Evolutionary conservation across 495 filamentous ascomycete species (phyloP).

Genomic region (Umbilicaria muhlenbergii): DNA sequence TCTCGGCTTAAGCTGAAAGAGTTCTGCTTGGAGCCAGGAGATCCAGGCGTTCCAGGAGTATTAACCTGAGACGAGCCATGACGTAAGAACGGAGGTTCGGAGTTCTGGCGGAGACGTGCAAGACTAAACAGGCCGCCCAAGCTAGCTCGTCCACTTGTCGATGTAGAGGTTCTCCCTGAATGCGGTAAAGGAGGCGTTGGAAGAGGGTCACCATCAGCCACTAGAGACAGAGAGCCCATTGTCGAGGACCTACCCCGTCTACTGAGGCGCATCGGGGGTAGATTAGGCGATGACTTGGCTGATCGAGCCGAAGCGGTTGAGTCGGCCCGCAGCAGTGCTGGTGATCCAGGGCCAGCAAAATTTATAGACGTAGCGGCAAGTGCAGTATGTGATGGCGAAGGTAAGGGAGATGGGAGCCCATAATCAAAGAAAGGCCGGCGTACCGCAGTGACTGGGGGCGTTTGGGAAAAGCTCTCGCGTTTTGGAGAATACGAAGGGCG

Average conservation of each 20-base stretch:
- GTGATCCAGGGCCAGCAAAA: constrained; percentile 9
- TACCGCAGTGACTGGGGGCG: constrained; percentile 17
- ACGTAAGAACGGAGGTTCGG: constrained; percentile 46
- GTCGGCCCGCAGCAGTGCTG: constrained; percentile 36
- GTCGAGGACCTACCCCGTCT: constrained; percentile 74
- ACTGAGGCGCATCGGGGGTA: constrained; percentile 34
- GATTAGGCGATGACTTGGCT: constrained; percentile 50
- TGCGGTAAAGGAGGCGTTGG: constrained; percentile 41
- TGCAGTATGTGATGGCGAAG: constrained; percentile 39
- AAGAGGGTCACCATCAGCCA: constrained; percentile 38
- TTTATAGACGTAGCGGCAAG: constrained; percentile 14
- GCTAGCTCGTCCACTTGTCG: constrained; percentile 71
- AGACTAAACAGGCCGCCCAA: constrained; percentile 77
- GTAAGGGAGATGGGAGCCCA: constrained; percentile 31
- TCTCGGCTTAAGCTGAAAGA: constrained; percentile 49
- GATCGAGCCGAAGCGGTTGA: constrained; percentile 54
- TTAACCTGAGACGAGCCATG: constrained; percentile 37
- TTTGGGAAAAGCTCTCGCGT: constrained; percentile 8
- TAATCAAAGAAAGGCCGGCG: constrained; percentile 21
- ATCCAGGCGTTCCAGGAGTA: constrained; percentile 48
- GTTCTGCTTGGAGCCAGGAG: constrained; percentile 51
- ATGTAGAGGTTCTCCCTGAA: constrained; percentile 61
- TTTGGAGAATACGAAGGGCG: constrained; percentile 7
- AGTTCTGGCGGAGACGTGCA: constrained; percentile 59
- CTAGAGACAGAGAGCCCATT: constrained; percentile 52